These are phyloP conservation scores for Solanum okadae DNA, from an alignment of 257 asterid genomes.

Conservation along the genomic window DNA sequence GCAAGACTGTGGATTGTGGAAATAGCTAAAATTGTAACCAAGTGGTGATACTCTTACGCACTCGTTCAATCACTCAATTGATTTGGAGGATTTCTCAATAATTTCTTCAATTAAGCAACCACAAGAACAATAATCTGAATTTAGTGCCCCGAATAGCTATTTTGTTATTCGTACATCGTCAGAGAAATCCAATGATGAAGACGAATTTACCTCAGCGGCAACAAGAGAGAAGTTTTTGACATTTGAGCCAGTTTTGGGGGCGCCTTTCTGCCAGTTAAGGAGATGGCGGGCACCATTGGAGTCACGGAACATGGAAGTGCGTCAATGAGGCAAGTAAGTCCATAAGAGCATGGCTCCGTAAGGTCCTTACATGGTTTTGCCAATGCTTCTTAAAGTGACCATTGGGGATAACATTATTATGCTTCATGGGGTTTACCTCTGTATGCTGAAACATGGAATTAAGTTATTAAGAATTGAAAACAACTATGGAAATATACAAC, in stretches of 20 bases:
- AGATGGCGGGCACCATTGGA: slow-evolving; percentile 72
- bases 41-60: background rate
- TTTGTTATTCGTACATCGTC: background rate
- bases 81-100: background rate
- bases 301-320: slow-evolving; percentile 85
- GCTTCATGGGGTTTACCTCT: too few relatives aligned
- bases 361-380: too few relatives aligned
- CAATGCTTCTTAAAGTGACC: too few relatives aligned
- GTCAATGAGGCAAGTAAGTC: slow-evolving; percentile 57
- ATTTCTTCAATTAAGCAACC: background rate
- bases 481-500: background rate
- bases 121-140: background rate
- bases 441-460: background rate
- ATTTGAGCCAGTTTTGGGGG: slow-evolving; percentile 62
- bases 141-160: background rate
- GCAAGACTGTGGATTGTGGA: background rate
- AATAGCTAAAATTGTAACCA: background rate
- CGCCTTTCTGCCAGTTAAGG: slow-evolving; percentile 92
- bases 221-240: slow-evolving; percentile 79
- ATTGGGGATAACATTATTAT: too few relatives aligned
- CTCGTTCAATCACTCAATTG: background rate
- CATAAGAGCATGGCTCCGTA: too few relatives aligned
- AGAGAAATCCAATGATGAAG: background rate
- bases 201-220: slow-evolving; percentile 54
- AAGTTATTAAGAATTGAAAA: background rate